Conservation (phyloP, 2,329 filamentous ascomycete species). For the Scedosporium apiospermum region DNA sequence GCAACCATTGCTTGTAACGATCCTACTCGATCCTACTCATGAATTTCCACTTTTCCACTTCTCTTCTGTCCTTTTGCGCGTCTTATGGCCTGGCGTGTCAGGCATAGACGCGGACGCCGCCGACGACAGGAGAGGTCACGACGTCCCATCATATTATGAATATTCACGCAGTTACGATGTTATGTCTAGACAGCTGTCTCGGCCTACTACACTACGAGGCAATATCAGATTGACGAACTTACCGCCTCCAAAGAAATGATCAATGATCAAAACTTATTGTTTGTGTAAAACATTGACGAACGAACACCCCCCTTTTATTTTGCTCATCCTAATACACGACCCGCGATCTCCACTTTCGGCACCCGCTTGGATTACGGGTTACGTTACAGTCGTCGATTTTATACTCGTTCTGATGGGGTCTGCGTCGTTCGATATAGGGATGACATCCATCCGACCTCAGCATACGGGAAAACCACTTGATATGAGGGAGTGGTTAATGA, state of each 20-base stretch:
- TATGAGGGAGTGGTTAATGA: background rate
- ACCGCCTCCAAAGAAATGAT: background rate
- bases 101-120: background rate
- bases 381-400: no score
- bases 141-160: conserved; percentile 1
- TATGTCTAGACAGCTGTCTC: conserved; percentile 8
- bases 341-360: no score
- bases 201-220: conserved; percentile 1
- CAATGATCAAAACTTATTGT: background rate
- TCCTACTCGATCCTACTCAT: background rate
- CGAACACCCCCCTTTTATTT: background rate
- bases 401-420: no score
- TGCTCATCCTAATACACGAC: no score
- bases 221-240: background rate
- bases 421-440: no score
- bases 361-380: no score
- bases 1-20: conserved; percentile 1
- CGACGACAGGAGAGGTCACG: background rate
- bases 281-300: background rate
- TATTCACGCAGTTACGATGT: conserved; percentile 8
- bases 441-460: background rate
- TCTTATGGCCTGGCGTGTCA: background rate
- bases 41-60: background rate
- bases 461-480: background rate
- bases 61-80: background rate